Conservation (phyloP, 768 basidiomycete species). For the Leccinum barrowsii region DNA sequence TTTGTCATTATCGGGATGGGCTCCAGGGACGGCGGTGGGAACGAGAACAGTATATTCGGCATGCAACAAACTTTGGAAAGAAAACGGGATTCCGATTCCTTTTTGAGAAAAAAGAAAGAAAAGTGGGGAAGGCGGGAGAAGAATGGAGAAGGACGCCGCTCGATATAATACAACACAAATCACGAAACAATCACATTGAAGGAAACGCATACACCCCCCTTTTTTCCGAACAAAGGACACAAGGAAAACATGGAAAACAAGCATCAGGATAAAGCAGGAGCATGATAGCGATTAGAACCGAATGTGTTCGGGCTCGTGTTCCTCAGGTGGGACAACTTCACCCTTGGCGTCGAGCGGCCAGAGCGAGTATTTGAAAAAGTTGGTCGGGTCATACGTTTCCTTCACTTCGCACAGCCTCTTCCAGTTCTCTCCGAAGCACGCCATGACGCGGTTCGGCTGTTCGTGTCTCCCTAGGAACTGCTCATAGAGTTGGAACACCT, state of each 20-base stretch:
- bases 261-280: too few species aligned
- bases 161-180: background rate
- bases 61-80: background rate
- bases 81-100: background rate
- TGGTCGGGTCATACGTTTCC: slow-evolving; percentile 68
- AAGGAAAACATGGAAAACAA: background rate
- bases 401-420: slow-evolving; percentile 67
- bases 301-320: slow-evolving; percentile 54
- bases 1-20: too few species aligned
- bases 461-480: slow-evolving; percentile 79
- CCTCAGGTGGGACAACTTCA: slow-evolving; percentile 48
- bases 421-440: slow-evolving; percentile 77
- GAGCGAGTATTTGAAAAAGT: slow-evolving; percentile 72
- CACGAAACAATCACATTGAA: background rate
- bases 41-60: background rate
- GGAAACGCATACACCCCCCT: background rate
- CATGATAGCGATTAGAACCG: slow-evolving; percentile 11
- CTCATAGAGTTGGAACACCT: slow-evolving; percentile 18
- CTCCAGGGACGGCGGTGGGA: background rate
- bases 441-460: slow-evolving; percentile 54
- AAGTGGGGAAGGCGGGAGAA: background rate
- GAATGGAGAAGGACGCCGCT: background rate
- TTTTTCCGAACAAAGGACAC: background rate
- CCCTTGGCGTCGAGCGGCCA: slow-evolving; percentile 72
- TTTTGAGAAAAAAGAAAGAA: background rate